Evolutionary conservation across 371 early-diverging fungal genomes (phyloP).

Genomic region (Dinochytrium kinnereticum): DNA sequence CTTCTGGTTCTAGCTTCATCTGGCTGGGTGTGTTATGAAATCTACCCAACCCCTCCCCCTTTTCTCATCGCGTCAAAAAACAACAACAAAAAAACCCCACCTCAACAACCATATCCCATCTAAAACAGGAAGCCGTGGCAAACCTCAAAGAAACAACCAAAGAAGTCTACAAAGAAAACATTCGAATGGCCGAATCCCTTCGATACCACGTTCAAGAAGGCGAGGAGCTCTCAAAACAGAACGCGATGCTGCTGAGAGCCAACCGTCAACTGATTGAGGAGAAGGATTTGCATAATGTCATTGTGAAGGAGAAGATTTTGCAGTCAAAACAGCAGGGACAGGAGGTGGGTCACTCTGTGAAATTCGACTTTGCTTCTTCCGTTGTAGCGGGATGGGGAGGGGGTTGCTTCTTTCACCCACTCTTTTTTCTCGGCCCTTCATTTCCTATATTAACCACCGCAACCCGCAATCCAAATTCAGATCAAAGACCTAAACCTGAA

Average conservation of each 20-base stretch:
- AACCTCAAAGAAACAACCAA: slow-evolving; percentile 59
- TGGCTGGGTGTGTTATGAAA: too few species aligned
- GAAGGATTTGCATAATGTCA: slow-evolving; percentile 56
- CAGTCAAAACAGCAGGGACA: slow-evolving; percentile 52
- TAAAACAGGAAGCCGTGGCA: slow-evolving; percentile 59
- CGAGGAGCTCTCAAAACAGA: slow-evolving; percentile 52
- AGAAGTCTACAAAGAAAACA: slow-evolving; percentile 61
- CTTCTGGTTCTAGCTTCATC: too few species aligned
- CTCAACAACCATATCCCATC: too few species aligned
- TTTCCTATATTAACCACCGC: too few species aligned
- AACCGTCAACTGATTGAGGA: slow-evolving; percentile 54
- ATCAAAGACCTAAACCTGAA: slow-evolving; percentile 54
- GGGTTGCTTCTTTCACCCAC: too few species aligned
- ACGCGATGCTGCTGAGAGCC: slow-evolving; percentile 32
- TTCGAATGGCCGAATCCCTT: slow-evolving; percentile 58
- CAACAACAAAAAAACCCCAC: too few species aligned
- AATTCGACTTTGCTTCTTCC: too few species aligned
- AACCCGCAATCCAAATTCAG: too few species aligned
- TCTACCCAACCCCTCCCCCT: too few species aligned
- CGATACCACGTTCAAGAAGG: slow-evolving; percentile 56
- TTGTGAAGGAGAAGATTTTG: slow-evolving; percentile 61
- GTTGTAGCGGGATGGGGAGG: too few species aligned
- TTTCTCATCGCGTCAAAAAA: too few species aligned
- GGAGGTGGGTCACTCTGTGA: slow-evolving; percentile 40
- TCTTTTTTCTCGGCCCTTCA: too few species aligned